Base-by-base conservation (phyloP, 2,329 filamentous ascomycete species). In the Colletotrichum sublineola region DNA sequence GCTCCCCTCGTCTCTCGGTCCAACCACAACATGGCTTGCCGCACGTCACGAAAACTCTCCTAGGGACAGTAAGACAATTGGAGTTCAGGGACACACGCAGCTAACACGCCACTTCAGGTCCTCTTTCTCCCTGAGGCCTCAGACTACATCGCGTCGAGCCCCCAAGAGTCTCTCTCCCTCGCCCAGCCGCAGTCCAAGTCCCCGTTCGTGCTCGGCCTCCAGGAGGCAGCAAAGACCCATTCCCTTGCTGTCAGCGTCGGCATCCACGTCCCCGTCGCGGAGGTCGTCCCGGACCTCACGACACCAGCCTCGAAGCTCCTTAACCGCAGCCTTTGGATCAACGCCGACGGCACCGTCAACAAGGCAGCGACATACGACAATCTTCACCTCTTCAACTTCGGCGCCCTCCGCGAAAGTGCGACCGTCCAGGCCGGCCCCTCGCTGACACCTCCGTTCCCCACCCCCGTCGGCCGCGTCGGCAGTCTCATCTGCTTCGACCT, bases 71-170 rank as follows among this genome's bases (percentile, higher is more conserved):
- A 36, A 63, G 46, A 42, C 46, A 14, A 4, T n/a, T 3, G 18
- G 18, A 38, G 14, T 20, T 38, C 40, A 31, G 60, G 42, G 1
- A 24, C 9, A 31, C n/a, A 12, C 57, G 61, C 38, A 9, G 24
- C 61, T 63, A n/a, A 63, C 61, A 24, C 48, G 40, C 61, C 67
- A 56, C 42, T 63, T 61, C 74, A 93, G 89, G 90, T 93, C 24
- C 88, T 98, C 62, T 98, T 98, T 84, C 91, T 98, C 65, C 96
- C 96, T 15, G 96, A 98, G 87, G 96, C 96, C 33, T 90, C 90
- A 68, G 95, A 97, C 84, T 98, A 97, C 85, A 95, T 98, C 77
- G 92, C 90, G 29, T 85, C 88, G 1, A 91, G 90, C 0, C 86
- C 91, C 2, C 81, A 88, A 14, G 91, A 95, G 77, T 93, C 92